Conservation (phyloP, 345 rosid genomes). For the Populus davidiana region DNA sequence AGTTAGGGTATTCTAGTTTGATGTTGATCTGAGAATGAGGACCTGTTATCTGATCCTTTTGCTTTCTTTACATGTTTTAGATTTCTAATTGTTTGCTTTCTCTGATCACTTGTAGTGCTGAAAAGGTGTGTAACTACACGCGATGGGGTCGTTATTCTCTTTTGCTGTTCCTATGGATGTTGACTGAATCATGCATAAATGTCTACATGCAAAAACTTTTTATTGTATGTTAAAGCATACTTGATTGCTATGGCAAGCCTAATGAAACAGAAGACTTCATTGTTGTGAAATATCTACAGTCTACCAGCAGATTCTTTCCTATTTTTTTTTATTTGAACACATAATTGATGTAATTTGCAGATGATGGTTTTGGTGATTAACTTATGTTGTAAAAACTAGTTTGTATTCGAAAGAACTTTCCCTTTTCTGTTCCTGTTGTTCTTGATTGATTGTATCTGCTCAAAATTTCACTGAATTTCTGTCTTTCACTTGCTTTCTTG, state of each 20-base stretch:
- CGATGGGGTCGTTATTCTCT: neutral
- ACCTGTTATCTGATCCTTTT: neutral
- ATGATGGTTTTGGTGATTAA: neutral
- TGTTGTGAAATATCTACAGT: neutral
- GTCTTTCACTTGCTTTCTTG: neutral
- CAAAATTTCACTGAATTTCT: neutral
- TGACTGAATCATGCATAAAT: neutral
- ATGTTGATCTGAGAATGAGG: neutral
- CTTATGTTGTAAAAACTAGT: neutral
- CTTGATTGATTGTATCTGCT: constrained; percentile 4
- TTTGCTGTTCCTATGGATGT: neutral
- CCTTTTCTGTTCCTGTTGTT: neutral
- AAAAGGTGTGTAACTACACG: neutral
- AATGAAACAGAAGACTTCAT: neutral
- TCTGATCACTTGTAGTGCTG: neutral
- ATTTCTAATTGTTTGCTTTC: neutral
- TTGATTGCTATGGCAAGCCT: neutral
- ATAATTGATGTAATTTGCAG: neutral
- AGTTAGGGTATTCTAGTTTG: neutral
- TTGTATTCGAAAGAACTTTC: neutral
- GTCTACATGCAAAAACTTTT: neutral
- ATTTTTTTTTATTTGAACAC: neutral
- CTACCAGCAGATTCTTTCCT: neutral
- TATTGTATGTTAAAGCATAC: neutral
- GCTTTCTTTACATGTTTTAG: neutral